Conservation (phyloP, 2,329 filamentous ascomycete species). For the Ophiocordyceps polyrhachis-furcata region DNA sequence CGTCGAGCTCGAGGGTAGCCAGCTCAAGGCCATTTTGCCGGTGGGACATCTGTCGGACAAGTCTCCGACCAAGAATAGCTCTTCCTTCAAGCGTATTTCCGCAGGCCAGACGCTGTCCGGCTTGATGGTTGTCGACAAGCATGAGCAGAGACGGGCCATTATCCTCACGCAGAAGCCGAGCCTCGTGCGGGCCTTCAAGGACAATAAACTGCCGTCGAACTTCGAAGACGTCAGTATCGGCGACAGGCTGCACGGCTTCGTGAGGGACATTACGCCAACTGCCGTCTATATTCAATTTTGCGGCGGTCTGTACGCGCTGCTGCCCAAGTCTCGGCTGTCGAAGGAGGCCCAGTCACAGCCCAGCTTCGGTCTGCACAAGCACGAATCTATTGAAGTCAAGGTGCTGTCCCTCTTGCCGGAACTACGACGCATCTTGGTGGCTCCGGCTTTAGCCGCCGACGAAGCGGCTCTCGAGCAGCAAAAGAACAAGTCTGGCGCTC, state of each 20-base stretch:
- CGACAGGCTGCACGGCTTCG: constrained; percentile 54
- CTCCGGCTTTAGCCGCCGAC: constrained; percentile 28
- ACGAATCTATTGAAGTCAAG: constrained; percentile 56
- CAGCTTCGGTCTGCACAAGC: constrained; percentile 61
- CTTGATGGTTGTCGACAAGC: constrained; percentile 74
- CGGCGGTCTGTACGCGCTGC: constrained; percentile 54
- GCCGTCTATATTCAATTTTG: constrained; percentile 82
- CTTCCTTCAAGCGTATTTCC: constrained; percentile 60
- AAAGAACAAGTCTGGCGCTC: constrained; percentile 10
- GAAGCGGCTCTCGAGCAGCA: constrained; percentile 18
- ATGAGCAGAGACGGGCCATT: constrained; percentile 57
- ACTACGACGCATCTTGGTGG: constrained; percentile 46
- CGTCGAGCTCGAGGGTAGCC: constrained; percentile 55
- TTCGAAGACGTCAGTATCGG: constrained; percentile 58
- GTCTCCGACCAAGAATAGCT: constrained; percentile 57
- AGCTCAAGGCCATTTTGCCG: constrained; percentile 60
- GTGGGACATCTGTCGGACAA: constrained; percentile 73
- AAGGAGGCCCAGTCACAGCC: constrained; percentile 47
- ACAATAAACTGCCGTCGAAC: constrained; percentile 49
- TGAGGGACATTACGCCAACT: constrained; percentile 65
- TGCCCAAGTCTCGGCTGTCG: constrained; percentile 62
- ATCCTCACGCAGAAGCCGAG: constrained; percentile 69
- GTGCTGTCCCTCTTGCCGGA: constrained; percentile 55
- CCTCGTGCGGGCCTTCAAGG: constrained; percentile 55
- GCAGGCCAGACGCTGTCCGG: constrained; percentile 70